Evolutionary conservation across 2,329 filamentous ascomycete species (phyloP).

Genomic region (Nemania sp.): DNA sequence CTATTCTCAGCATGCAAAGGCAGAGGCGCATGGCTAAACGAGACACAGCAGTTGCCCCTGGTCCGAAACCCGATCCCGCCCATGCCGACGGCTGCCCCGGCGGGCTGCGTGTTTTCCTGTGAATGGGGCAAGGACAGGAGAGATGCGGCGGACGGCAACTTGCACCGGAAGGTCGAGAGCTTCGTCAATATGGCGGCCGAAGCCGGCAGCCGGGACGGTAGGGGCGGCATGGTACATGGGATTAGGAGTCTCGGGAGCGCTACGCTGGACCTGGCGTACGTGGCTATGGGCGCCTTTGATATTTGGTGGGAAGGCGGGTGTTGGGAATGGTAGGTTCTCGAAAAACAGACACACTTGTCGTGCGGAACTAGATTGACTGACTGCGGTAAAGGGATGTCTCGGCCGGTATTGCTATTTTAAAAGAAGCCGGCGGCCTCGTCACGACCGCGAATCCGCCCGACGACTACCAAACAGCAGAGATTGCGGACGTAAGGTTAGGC

Average conservation of each 20-base stretch:
- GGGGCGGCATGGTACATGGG: slow-evolving; percentile 79
- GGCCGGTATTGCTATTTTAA: slow-evolving; percentile 71
- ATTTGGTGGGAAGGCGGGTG: slow-evolving; percentile 85
- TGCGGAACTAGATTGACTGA: background rate
- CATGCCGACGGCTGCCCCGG: slow-evolving; percentile 65
- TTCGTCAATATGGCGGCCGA: slow-evolving; percentile 77
- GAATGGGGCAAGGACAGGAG: slow-evolving; percentile 80
- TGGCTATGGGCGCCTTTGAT: slow-evolving; percentile 74
- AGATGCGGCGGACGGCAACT: slow-evolving; percentile 67
- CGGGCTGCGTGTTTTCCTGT: slow-evolving; percentile 71
- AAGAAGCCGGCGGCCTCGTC: slow-evolving; percentile 73
- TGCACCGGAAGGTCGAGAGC: slow-evolving; percentile 72
- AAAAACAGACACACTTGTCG: background rate
- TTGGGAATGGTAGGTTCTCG: slow-evolving; percentile 69
- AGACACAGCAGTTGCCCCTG: slow-evolving; percentile 64
- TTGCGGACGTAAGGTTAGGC: slow-evolving; percentile 64
- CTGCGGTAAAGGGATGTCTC: slow-evolving; percentile 67
- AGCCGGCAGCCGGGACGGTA: slow-evolving; percentile 61
- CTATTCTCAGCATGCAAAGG: slow-evolving; percentile 70
- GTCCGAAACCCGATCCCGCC: slow-evolving; percentile 64
- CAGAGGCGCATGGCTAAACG: slow-evolving; percentile 70
- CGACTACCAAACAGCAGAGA: slow-evolving; percentile 56
- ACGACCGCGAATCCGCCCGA: slow-evolving; percentile 74
- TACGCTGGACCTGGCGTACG: slow-evolving; percentile 74
- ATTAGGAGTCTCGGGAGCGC: slow-evolving; percentile 73